Evolutionary conservation across 2,329 filamentous ascomycete genomes (phyloP).

Genomic region (Cladosporium sp.): DNA sequence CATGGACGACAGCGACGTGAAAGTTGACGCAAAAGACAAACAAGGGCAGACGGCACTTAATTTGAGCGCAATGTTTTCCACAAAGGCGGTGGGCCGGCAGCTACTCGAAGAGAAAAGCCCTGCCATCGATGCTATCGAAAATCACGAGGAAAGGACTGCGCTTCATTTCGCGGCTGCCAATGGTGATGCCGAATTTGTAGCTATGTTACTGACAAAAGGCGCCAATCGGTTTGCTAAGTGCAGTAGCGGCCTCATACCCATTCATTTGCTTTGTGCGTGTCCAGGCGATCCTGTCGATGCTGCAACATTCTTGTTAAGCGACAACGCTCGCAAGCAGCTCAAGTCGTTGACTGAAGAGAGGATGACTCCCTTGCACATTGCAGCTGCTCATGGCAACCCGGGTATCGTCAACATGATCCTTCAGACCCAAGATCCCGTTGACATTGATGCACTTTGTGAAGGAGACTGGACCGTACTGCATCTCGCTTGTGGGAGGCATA

Average conservation of each 20-base stretch:
- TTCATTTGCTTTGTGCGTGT: not conserved
- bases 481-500: slow-evolving; percentile 17
- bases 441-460: slow-evolving; percentile 18
- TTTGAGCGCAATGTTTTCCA: not conserved
- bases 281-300: not conserved
- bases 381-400: slow-evolving; percentile 15
- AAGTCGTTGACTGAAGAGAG: slow-evolving; percentile 10
- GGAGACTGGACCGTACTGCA: slow-evolving; percentile 25
- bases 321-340: slow-evolving; percentile 3
- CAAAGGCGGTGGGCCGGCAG: not conserved
- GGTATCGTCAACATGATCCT: slow-evolving; percentile 15
- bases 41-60: not conserved
- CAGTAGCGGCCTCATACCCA: not conserved
- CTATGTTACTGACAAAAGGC: not conserved
- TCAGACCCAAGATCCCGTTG: not conserved
- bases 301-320: not conserved
- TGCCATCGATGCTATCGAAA: not conserved
- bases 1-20: not conserved
- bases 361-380: slow-evolving; percentile 20
- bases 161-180: not conserved
- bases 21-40: not conserved
- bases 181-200: not conserved
- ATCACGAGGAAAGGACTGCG: not conserved
- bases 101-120: not conserved
- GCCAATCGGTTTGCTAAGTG: not conserved